These are phyloP conservation scores for Xylariales sp. DNA, from an alignment of 2,329 filamentous ascomycete genomes.

Conservation along the genomic window DNA sequence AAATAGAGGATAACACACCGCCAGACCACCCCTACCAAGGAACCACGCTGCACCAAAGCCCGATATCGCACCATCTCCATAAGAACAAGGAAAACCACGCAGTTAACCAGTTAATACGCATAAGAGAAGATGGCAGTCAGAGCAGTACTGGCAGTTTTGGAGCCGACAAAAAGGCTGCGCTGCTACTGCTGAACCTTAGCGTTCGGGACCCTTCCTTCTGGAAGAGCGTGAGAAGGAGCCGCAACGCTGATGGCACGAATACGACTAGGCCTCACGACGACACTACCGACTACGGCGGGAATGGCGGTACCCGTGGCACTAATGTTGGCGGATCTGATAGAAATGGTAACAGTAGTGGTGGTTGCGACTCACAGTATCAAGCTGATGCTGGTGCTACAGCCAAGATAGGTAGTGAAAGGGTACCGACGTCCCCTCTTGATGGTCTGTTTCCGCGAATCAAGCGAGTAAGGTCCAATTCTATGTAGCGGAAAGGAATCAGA, in stretches of 20 bases:
- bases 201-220: conserved; percentile 50
- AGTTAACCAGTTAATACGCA: not conserved
- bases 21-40: not conserved
- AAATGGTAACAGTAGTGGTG: not conserved
- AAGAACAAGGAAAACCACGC: conserved; percentile 8
- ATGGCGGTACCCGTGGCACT: not conserved
- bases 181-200: conserved; percentile 61
- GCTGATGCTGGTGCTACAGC: not conserved
- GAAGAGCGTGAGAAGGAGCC: conserved; percentile 4
- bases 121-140: conserved; percentile 36
- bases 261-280: not conserved
- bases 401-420: conserved; percentile 5
- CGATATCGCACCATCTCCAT: not conserved
- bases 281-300: not conserved
- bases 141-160: conserved; percentile 32
- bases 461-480: conserved; percentile 56
- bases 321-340: not conserved
- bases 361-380: not conserved
- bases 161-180: conserved; percentile 59
- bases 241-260: not conserved
- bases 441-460: conserved; percentile 52
- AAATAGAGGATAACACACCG: conserved; percentile 37
- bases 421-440: conserved; percentile 42
- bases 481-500: conserved; percentile 43
- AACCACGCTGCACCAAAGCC: conserved; percentile 12